These are phyloP conservation scores for Talaromyces thailandensis DNA, from an alignment of 495 filamentous ascomycete species.

Conservation along the genomic window DNA sequence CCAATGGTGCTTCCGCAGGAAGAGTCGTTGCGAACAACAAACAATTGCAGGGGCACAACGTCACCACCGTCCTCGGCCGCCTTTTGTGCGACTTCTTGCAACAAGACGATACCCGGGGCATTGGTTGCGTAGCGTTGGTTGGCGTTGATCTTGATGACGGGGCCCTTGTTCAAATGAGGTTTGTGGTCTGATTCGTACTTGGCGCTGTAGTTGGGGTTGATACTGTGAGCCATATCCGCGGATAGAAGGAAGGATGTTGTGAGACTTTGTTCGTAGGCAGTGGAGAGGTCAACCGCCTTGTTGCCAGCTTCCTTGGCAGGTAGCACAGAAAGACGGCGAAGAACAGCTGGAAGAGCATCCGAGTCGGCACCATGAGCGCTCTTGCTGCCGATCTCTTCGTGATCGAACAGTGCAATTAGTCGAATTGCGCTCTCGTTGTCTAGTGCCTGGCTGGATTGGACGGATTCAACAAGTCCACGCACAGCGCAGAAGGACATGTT, in stretches of 20 bases:
- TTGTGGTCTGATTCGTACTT: conserved; percentile 90
- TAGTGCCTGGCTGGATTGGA: conserved; percentile 50
- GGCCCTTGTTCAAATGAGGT: conserved; percentile 92
- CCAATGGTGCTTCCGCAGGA: conserved; percentile 94
- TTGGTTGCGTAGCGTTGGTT: conserved; percentile 95
- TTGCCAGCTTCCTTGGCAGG: conserved; percentile 36
- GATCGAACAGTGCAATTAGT: conserved; percentile 87
- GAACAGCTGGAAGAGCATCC: conserved; percentile 79
- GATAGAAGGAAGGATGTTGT: conserved; percentile 90
- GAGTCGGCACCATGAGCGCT: conserved; percentile 92
- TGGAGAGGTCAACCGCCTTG: conserved; percentile 43
- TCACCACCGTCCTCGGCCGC: conserved; percentile 35
- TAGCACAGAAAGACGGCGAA: conserved; percentile 78
- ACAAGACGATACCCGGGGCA: conserved; percentile 83
- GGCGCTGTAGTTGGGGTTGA: conserved; percentile 85
- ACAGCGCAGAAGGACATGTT: conserved; percentile 89
- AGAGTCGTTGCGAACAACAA: conserved; percentile 93
- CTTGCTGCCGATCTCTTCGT: conserved; percentile 90
- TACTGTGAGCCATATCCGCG: conserved; percentile 93
- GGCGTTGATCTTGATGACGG: conserved; percentile 96
- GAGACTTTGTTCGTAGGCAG: conserved; percentile 89
- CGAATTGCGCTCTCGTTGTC: conserved; percentile 75
- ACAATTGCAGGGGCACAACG: conserved; percentile 81
- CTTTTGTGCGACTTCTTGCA: conserved; percentile 76
- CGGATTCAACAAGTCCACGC: conserved; percentile 69